A percentile compares a stretch with the other conserved stretches of the same genome.
phyloP scores from a whole-genome alignment of 2,329 filamentous ascomycete species.

The Akanthomyces dipterigenus region DNA sequence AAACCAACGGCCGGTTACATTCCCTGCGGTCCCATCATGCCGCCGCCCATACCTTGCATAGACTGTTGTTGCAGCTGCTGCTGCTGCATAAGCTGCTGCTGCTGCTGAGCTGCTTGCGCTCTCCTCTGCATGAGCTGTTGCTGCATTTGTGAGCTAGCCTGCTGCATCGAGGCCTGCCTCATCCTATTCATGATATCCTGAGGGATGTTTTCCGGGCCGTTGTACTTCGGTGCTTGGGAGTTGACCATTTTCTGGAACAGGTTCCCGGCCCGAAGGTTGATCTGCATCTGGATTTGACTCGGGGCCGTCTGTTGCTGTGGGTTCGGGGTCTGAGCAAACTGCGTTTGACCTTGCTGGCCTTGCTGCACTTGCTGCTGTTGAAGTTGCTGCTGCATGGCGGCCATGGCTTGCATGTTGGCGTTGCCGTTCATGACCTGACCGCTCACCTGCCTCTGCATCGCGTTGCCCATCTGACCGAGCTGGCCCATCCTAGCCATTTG shows the following conservation, averaged over 20 bases:
- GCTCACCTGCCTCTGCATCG: constrained; percentile 30
- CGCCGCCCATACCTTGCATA: constrained; percentile 49
- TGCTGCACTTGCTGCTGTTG: constrained; percentile 24
- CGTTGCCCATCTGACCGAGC: constrained; percentile 30
- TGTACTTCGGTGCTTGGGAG: constrained; percentile 28
- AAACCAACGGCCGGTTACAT: constrained; percentile 28
- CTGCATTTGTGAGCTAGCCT: constrained; percentile 22
- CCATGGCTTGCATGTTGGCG: constrained; percentile 24
- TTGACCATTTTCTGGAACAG: constrained; percentile 35
- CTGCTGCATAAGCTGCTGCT: constrained; percentile 27
- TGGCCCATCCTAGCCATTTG: constrained; percentile 30
- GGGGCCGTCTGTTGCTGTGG: not conserved
- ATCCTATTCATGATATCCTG: constrained; percentile 38
- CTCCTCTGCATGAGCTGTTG: constrained; percentile 26
- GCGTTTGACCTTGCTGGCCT: constrained; percentile 17
- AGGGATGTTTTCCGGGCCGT: constrained; percentile 39
- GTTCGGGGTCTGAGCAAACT: constrained; percentile 15
- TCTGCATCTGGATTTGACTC: constrained; percentile 24
- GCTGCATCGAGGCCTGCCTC: constrained; percentile 33
- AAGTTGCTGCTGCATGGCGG: constrained; percentile 27
- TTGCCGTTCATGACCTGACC: constrained; percentile 26
- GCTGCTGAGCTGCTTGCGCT: constrained; percentile 21
- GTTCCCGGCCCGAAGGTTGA: constrained; percentile 26
- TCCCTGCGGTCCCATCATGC: constrained; percentile 46
- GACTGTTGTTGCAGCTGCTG: constrained; percentile 34